These are phyloP conservation scores for Stenocarpella maydis DNA, from an alignment of 2,329 filamentous ascomycete genomes.

Conservation along the genomic window DNA sequence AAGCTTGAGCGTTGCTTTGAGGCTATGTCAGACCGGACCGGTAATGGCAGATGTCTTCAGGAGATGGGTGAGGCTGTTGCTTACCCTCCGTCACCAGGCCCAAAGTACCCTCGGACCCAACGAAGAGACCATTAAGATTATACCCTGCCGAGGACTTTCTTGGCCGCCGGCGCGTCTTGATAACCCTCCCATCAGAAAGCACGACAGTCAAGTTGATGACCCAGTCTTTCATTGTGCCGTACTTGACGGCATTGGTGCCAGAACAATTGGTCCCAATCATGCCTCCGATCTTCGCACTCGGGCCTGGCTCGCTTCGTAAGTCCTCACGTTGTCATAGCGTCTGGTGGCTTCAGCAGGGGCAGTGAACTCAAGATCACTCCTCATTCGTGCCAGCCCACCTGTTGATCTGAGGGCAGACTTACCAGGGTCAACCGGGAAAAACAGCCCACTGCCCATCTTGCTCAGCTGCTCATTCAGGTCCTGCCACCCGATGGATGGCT, in stretches of 20 bases:
- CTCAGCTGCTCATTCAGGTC: constrained; percentile 77
- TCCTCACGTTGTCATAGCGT: not conserved
- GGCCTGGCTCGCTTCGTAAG: constrained; percentile 47
- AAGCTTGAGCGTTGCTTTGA: constrained; percentile 75
- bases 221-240: constrained; percentile 85
- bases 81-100: constrained; percentile 78
- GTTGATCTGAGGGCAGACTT: constrained; percentile 37
- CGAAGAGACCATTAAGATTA: constrained; percentile 81
- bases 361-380: not conserved
- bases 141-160: constrained; percentile 85
- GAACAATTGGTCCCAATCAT: constrained; percentile 85
- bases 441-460: constrained; percentile 77
- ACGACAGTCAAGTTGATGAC: constrained; percentile 85
- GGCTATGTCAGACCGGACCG: constrained; percentile 38
- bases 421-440: constrained; percentile 91
- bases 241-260: constrained; percentile 81
- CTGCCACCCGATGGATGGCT: constrained; percentile 93
- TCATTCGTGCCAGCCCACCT: not conserved
- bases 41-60: not conserved
- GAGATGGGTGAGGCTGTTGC: not conserved
- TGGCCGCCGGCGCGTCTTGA: constrained; percentile 81
- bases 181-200: constrained; percentile 77
- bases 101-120: constrained; percentile 83
- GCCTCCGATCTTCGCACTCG: constrained; percentile 78
- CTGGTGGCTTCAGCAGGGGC: not conserved